A percentile compares a stretch with the other conserved stretches of the same genome.
phyloP scores from a whole-genome alignment of 2,329 filamentous ascomycete genomes.

The Botrytis byssoidea region DNA sequence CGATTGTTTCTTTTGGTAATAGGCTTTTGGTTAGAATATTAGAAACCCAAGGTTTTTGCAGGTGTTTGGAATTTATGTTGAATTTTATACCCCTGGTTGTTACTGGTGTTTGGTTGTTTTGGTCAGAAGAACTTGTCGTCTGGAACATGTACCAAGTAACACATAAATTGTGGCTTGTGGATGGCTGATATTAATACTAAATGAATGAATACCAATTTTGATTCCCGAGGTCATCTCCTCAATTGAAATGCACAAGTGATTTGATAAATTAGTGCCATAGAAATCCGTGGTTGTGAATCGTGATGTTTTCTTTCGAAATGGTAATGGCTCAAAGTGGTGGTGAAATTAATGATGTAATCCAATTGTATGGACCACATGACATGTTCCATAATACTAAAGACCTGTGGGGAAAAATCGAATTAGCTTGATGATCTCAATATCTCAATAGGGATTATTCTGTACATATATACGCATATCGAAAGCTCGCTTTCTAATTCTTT shows the following conservation, averaged over 20 bases:
- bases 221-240: no score
- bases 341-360: rapidly evolving
- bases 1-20: background rate
- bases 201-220: background rate
- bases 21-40: background rate
- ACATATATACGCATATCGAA: background rate
- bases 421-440: background rate
- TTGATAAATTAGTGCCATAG: background rate
- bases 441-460: rapidly evolving
- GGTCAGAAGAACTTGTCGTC: background rate
- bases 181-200: background rate
- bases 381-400: no score
- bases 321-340: rapidly evolving
- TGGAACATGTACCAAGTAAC: background rate
- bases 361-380: no score
- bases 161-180: background rate
- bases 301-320: background rate
- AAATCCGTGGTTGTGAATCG: background rate
- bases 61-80: background rate
- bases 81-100: background rate
- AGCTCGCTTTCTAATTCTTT: rapidly evolving
- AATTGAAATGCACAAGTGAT: rapidly evolving
- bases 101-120: background rate
- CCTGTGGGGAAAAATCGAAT: background rate
- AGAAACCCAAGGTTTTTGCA: background rate